Evolutionary conservation across 75 land plant genomes (phyloP).

Genomic region (Azolla pinnata): DNA sequence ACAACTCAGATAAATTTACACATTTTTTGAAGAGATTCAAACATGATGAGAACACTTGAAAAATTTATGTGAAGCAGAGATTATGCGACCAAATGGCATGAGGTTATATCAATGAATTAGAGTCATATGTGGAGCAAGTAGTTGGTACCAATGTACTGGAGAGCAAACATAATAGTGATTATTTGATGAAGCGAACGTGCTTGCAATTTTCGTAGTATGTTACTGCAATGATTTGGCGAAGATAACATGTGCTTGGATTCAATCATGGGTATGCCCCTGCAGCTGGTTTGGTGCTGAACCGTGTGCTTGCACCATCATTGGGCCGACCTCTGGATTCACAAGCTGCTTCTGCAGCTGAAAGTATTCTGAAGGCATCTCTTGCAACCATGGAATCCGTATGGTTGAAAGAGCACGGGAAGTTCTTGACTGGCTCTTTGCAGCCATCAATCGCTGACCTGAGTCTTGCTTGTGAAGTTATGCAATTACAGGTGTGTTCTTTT

Average conservation of each 20-base stretch:
- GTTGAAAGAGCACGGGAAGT: constrained; percentile 52
- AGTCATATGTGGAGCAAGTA: neutral
- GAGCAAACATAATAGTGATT: no score
- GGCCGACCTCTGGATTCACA: constrained; percentile 45
- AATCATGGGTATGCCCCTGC: no score
- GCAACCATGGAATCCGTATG: constrained; percentile 59
- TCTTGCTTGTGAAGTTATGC: constrained; percentile 79
- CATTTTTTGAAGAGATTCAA: no score
- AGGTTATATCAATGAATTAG: neutral
- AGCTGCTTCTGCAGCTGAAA: constrained; percentile 62
- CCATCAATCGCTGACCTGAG: constrained; percentile 92
- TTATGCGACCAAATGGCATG: neutral
- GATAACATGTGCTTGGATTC: neutral
- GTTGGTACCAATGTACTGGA: no score
- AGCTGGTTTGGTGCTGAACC: constrained; percentile 42
- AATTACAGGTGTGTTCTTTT: constrained; percentile 52
- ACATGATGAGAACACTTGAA: no score
- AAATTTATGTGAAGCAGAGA: neutral
- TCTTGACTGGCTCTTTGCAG: constrained; percentile 45
- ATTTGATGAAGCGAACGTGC: no score
- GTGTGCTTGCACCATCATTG: constrained; percentile 49
- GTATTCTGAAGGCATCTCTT: constrained; percentile 43
- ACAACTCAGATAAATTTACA: no score
- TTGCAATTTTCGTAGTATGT: neutral
- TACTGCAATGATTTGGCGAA: neutral